These are phyloP conservation scores for Tolypocladium ovalisporum DNA, from an alignment of 2,329 filamentous ascomycete genomes.

Conservation along the genomic window DNA sequence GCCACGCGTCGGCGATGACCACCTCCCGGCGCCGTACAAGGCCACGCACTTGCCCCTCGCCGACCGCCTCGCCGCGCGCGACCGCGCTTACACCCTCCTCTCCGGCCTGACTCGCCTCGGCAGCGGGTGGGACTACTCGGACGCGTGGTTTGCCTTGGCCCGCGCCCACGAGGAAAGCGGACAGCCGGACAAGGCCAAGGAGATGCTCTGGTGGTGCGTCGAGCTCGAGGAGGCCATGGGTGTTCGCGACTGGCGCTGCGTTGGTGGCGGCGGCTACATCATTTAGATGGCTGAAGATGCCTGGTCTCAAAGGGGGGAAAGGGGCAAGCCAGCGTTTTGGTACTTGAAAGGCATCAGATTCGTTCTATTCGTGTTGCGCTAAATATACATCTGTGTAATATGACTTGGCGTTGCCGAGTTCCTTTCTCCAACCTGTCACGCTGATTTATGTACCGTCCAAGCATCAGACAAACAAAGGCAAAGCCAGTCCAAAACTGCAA, in stretches of 20 bases:
- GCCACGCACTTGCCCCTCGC: slow-evolving; percentile 56
- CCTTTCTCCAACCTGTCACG: not conserved
- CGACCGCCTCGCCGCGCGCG: slow-evolving; percentile 79
- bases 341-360: not conserved
- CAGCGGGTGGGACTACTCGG: slow-evolving; percentile 78
- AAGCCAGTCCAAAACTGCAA: not conserved
- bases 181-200: slow-evolving; percentile 78
- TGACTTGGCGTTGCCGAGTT: not conserved
- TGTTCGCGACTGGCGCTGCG: slow-evolving; percentile 66
- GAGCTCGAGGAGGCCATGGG: slow-evolving; percentile 81
- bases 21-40: slow-evolving; percentile 41
- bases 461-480: not conserved
- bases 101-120: slow-evolving; percentile 77
- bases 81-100: slow-evolving; percentile 77
- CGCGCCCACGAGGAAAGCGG: slow-evolving; percentile 80
- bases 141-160: slow-evolving; percentile 86
- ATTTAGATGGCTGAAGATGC: slow-evolving; percentile 11
- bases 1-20: slow-evolving; percentile 21
- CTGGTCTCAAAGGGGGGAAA: not conserved
- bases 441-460: not conserved
- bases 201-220: slow-evolving; percentile 95
- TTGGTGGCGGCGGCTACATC: slow-evolving; percentile 58
- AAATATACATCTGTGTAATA: not conserved
- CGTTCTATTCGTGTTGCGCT: not conserved
- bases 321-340: not conserved